Evolutionary conservation across 2,329 filamentous ascomycete species (phyloP).

Genomic region (Tolypocladium amazonense): DNA sequence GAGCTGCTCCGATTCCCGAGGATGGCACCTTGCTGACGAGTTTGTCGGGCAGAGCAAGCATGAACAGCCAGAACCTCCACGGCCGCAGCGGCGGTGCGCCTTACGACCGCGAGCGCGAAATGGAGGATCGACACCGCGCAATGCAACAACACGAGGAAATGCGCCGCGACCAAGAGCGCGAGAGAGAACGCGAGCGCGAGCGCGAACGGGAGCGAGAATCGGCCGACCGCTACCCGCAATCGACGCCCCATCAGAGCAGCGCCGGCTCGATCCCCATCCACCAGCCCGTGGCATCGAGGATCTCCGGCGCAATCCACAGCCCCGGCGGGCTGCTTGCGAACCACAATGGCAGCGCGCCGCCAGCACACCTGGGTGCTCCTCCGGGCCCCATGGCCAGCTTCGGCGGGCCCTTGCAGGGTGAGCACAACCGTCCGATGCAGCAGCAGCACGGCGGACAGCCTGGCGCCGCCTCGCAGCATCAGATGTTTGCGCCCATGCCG

Average conservation of each 20-base stretch:
- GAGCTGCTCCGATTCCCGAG: not conserved
- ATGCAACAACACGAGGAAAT: conserved; percentile 37
- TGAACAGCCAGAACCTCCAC: conserved; percentile 38
- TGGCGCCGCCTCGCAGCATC: conserved; percentile 34
- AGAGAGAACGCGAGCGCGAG: conserved; percentile 58
- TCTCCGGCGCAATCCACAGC: conserved; percentile 76
- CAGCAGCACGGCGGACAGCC: conserved; percentile 44
- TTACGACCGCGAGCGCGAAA: conserved; percentile 38
- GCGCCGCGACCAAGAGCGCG: conserved; percentile 34
- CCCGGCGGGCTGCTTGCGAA: conserved; percentile 79
- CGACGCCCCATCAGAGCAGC: conserved; percentile 71
- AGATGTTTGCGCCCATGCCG: conserved; percentile 46
- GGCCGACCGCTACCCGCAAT: conserved; percentile 57
- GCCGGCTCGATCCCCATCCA: conserved; percentile 84
- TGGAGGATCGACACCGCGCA: conserved; percentile 36
- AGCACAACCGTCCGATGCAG: conserved; percentile 39
- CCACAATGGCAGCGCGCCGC: conserved; percentile 49
- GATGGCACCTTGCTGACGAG: not conserved
- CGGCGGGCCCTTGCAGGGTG: conserved; percentile 43
- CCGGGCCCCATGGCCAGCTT: conserved; percentile 40
- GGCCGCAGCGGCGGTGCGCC: conserved; percentile 25
- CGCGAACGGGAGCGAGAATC: conserved; percentile 51
- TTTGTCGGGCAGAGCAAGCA: conserved; percentile 15
- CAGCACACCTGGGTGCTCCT: conserved; percentile 42
- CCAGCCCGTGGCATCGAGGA: conserved; percentile 79